phyloP scores from a whole-genome alignment of 495 filamentous ascomycete species.

The Hyaloscypha finlandica region DNA sequence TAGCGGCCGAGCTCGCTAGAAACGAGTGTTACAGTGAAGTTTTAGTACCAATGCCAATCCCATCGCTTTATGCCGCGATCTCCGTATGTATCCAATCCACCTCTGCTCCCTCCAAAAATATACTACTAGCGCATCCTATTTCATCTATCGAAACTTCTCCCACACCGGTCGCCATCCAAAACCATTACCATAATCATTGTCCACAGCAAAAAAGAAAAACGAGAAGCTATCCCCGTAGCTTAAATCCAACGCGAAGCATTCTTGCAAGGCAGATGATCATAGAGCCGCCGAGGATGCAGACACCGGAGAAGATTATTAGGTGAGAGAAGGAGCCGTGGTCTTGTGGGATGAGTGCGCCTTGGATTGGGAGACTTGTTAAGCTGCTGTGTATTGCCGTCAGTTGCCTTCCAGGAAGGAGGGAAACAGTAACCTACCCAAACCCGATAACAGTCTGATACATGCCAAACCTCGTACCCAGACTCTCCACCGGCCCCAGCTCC shows the following conservation, averaged over 20 bases:
- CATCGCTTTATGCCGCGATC: too few relatives aligned
- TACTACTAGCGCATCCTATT: too few relatives aligned
- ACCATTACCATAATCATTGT: too few relatives aligned
- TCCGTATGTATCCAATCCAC: too few relatives aligned
- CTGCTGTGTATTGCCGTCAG: constrained; percentile 20
- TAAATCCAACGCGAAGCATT: constrained; percentile 31
- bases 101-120: too few relatives aligned
- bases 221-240: background rate
- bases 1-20: too few relatives aligned
- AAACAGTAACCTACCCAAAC: constrained; percentile 31
- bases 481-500: constrained; percentile 32
- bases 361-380: constrained; percentile 38
- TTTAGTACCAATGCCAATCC: too few relatives aligned
- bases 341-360: constrained; percentile 33
- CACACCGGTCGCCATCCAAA: too few relatives aligned
- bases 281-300: constrained; percentile 36
- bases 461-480: constrained; percentile 34
- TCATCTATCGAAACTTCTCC: too few relatives aligned
- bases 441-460: constrained; percentile 36
- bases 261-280: constrained; percentile 49
- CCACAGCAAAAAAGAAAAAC: background rate
- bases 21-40: too few relatives aligned
- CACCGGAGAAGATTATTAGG: constrained; percentile 51
- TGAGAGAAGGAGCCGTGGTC: constrained; percentile 3
- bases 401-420: background rate